These are phyloP conservation scores for Aciculoconidium aculeatum DNA, from an alignment of 805 yeast genomes.

Conservation along the genomic window DNA sequence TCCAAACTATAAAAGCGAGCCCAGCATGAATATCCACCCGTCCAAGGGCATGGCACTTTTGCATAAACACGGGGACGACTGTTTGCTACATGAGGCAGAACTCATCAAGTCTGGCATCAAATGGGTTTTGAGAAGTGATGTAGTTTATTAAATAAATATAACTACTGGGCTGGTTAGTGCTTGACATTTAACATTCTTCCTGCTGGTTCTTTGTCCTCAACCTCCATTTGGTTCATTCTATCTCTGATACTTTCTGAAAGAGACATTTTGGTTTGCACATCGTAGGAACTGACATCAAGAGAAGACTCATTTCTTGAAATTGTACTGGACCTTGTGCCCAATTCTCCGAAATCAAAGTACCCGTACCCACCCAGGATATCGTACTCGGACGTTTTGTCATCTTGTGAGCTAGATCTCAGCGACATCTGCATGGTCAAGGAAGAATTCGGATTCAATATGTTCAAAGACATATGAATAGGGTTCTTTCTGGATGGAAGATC, in stretches of 20 bases:
- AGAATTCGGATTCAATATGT: slow-evolving; percentile 9
- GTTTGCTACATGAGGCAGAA: slow-evolving; percentile 55
- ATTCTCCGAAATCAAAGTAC: slow-evolving; percentile 68
- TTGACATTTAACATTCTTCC: slow-evolving; percentile 4
- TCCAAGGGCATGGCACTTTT: slow-evolving; percentile 50
- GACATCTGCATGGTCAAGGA: slow-evolving; percentile 13
- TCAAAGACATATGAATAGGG: slow-evolving; percentile 14
- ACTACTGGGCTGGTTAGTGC: neutral
- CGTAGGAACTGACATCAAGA: slow-evolving; percentile 20
- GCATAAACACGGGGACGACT: slow-evolving; percentile 64
- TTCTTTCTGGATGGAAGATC: slow-evolving; percentile 14
- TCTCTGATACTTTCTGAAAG: slow-evolving; percentile 36
- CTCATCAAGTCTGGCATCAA: slow-evolving; percentile 46
- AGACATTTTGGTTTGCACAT: slow-evolving; percentile 25
- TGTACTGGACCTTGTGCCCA: slow-evolving; percentile 48
- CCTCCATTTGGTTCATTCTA: slow-evolving; percentile 18
- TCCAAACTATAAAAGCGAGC: slow-evolving; percentile 16
- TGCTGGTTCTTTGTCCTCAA: slow-evolving; percentile 1
- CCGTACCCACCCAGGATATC: slow-evolving; percentile 77
- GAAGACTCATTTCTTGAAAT: slow-evolving; percentile 26
- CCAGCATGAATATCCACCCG: slow-evolving; percentile 39
- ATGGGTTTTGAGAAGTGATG: slow-evolving; percentile 61
- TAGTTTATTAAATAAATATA: slow-evolving; percentile 22
- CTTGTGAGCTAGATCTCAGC: slow-evolving; percentile 4
- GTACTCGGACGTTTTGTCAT: slow-evolving; percentile 17